Base-by-base conservation (phyloP, 1,284 basidiomycete species). In the Tylopilus orsonianus region DNA sequence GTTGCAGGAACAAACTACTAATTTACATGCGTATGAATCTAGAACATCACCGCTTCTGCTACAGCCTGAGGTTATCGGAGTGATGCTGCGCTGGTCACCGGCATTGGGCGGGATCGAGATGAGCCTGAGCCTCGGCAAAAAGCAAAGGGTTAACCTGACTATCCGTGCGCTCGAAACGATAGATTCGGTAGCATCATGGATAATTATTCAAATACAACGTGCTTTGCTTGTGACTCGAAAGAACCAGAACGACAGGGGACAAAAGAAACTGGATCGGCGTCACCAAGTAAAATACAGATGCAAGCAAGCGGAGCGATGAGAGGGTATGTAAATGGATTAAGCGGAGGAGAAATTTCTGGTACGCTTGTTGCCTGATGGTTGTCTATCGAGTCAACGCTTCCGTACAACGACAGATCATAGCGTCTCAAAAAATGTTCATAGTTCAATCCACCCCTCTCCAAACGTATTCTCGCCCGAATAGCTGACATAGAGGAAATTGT, bases 381-480 rank as follows among this genome's bases (percentile, higher is more conserved):
- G 56, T 65, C 62, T 66, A 62, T 50, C 60, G 44, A 44, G 44
- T 59, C 60, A 24, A 41, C 47, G 16, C 47, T 55, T 61, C 52
- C 58, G 41, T 52, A 53, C 61, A 52, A 49, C 51, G 51, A 48
- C 60, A 57, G 57, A 63, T 65, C 50, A 41, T 49, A 52, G 50
- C 41, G 35, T 53, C 49, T 46, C 42, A 41, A 44, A n/a, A 56
- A 49, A 46, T 38, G 48, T 42, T 61, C 74, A 74, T 63, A 69
- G 59, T 61, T 80, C 79, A 47, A 78, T 60, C 75, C 74, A 77
- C 40, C 70, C 75, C 58, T 69, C 72, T 49, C 93, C 92, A 60
- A 96, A 96, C 24, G 92, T 95, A 74, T 96, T 97, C 88, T 96
- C 93, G 49, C 94, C 93, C 33, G 93, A 95, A 77, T 97, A 97